Conservation (phyloP, 1,284 basidiomycete species). For the Malassezia sp. region DNA sequence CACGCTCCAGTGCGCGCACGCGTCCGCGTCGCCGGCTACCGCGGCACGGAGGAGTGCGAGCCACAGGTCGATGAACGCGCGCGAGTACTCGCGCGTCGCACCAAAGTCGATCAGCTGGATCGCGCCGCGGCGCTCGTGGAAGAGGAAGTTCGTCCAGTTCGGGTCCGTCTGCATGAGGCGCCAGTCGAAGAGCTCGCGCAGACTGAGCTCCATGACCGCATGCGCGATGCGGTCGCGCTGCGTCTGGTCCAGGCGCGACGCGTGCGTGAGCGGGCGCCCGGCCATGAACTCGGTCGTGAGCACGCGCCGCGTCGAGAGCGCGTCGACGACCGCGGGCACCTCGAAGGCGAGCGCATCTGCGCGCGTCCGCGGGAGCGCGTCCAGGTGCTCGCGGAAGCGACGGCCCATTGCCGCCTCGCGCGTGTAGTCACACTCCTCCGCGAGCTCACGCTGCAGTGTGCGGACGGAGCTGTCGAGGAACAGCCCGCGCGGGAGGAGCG, state of each 20-base stretch:
- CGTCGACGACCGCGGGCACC: constrained; percentile 68
- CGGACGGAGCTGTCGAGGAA: constrained; percentile 66
- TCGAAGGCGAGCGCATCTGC: constrained; percentile 54
- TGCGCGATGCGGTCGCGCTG: constrained; percentile 75
- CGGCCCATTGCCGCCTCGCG: constrained; percentile 68
- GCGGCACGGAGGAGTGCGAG: constrained; percentile 68
- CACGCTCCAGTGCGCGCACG: constrained; percentile 63
- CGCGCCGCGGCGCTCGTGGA: constrained; percentile 54
- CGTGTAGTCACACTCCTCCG: constrained; percentile 87
- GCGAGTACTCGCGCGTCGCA: constrained; percentile 74
- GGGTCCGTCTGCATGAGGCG: constrained; percentile 96
- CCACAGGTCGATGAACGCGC: constrained; percentile 82
- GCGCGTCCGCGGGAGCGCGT: background rate
- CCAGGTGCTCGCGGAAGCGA: constrained; percentile 51
- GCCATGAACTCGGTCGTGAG: constrained; percentile 79
- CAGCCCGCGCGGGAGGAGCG: constrained; percentile 71
- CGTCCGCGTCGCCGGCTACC: constrained; percentile 58
- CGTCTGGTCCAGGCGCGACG: constrained; percentile 55
- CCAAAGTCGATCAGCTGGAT: constrained; percentile 93
- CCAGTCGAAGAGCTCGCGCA: constrained; percentile 82
- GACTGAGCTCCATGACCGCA: constrained; percentile 70
- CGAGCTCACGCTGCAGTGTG: constrained; percentile 79
- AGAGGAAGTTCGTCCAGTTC: constrained; percentile 96
- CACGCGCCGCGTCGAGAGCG: constrained; percentile 66
- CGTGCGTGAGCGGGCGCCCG: constrained; percentile 65